Conservation (phyloP, 306 rosid species). For the Rosa rugosa region DNA sequence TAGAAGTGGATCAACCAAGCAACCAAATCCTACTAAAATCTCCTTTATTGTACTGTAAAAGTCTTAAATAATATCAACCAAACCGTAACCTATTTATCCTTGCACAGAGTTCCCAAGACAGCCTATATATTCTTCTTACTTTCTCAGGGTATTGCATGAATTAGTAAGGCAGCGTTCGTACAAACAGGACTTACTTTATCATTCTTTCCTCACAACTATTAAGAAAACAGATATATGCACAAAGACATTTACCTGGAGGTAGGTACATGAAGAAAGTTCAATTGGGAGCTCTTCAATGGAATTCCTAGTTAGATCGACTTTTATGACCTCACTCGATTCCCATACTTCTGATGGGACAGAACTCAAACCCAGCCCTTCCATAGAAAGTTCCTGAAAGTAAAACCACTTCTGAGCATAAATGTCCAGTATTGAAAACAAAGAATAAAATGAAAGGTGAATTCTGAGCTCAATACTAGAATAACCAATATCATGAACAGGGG, state of each 20-base stretch:
- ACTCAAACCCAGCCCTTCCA: slow-evolving; percentile 76
- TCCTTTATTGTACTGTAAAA: not conserved
- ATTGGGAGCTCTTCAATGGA: slow-evolving; percentile 81
- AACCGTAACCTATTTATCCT: not conserved
- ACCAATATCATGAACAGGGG: not conserved
- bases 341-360: slow-evolving; percentile 80
- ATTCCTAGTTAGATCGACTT: slow-evolving; percentile 74
- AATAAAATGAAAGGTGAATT: not conserved
- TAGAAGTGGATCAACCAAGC: too few relatives aligned
- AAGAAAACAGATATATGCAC: not conserved
- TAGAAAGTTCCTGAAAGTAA: slow-evolving; percentile 71
- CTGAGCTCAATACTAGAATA: not conserved
- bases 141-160: not conserved
- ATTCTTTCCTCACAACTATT: not conserved
- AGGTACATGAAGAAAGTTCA: slow-evolving; percentile 76
- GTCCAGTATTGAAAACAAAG: not conserved
- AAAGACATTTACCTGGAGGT: slow-evolving; percentile 55
- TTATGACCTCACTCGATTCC: slow-evolving; percentile 69
- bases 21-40: not conserved
- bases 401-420: slow-evolving; percentile 9
- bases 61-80: not conserved
- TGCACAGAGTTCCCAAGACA: not conserved
- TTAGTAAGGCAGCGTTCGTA: not conserved
- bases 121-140: not conserved
- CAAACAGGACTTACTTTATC: not conserved